Conservation (phyloP, 225 moss, liverwort and hornwort genomes). For the Antitrichia curtipendula region DNA sequence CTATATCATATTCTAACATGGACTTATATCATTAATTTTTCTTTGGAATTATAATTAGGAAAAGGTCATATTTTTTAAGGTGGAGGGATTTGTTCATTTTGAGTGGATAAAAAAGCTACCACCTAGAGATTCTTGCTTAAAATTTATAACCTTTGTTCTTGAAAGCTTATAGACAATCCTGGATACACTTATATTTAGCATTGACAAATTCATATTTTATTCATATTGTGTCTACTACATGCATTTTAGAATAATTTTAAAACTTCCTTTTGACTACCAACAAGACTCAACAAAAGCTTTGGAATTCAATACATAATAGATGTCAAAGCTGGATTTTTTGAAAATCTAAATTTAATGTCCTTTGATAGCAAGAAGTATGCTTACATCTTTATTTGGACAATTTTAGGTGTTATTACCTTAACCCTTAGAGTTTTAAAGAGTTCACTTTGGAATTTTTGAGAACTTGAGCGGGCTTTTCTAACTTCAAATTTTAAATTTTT, state of each 20-base stretch:
- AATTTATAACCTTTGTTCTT: neutral
- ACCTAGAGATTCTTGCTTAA: no score
- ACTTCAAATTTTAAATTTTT: no score
- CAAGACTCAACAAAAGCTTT: neutral
- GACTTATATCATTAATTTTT: no score
- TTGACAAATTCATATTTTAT: neutral
- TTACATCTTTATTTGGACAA: no score
- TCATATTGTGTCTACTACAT: neutral
- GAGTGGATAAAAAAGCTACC: no score
- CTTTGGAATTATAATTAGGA: no score
- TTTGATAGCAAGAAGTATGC: accelerated
- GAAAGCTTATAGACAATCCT: neutral
- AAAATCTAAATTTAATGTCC: accelerated
- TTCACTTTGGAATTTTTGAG: no score
- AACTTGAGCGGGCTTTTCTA: accelerated
- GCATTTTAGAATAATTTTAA: neutral
- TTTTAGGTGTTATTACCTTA: no score
- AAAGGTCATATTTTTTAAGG: no score
- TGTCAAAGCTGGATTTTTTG: neutral
- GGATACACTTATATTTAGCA: neutral
- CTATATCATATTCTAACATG: no score
- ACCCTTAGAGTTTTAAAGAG: no score
- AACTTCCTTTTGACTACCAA: neutral
- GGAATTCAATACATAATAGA: neutral
- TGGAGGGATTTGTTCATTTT: no score